Evolutionary conservation across 345 rosid species (phyloP).

Genomic region (Bruguiera parviflora): DNA sequence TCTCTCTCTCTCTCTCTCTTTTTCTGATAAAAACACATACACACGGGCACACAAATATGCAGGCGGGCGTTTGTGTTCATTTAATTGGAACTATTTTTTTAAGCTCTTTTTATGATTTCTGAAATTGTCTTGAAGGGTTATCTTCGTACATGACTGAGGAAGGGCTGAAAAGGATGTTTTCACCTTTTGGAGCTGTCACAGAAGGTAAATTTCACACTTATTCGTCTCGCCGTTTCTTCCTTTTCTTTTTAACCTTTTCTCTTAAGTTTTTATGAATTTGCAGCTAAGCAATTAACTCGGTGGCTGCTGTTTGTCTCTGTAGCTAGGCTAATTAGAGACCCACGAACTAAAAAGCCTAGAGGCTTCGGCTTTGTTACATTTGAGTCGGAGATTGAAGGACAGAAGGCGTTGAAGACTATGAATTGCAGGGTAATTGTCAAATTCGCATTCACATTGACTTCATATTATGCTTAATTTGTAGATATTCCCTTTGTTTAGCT

Average conservation of each 20-base stretch:
- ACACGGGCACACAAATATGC: neutral
- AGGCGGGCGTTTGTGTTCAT: neutral
- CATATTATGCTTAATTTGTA: no score
- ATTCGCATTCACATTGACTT: no score
- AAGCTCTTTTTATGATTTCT: neutral
- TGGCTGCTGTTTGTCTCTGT: neutral
- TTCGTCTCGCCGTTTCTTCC: no score
- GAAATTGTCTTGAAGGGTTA: conserved; percentile 28
- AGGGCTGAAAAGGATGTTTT: conserved; percentile 32
- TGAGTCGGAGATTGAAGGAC: conserved; percentile 53
- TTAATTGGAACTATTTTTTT: neutral
- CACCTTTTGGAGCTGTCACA: conserved; percentile 37
- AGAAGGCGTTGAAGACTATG: conserved; percentile 54
- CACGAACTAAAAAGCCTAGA: conserved; percentile 54
- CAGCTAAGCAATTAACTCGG: neutral
- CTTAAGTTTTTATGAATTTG: no score
- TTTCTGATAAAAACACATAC: no score
- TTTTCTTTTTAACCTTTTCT: no score
- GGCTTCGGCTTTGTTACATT: conserved; percentile 70
- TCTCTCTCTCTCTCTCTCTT: conserved; percentile 10
- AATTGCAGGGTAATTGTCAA: conserved; percentile 50
- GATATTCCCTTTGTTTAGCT: neutral
- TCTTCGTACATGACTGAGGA: conserved; percentile 35
- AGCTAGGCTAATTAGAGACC: conserved; percentile 53
- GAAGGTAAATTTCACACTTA: conserved; percentile 24